Evolutionary conservation across 2,329 filamentous ascomycete species (phyloP), one percentile per base, ranked within the genome.

Genomic region (Pseudovirgaria hyperparasitica): DNA sequence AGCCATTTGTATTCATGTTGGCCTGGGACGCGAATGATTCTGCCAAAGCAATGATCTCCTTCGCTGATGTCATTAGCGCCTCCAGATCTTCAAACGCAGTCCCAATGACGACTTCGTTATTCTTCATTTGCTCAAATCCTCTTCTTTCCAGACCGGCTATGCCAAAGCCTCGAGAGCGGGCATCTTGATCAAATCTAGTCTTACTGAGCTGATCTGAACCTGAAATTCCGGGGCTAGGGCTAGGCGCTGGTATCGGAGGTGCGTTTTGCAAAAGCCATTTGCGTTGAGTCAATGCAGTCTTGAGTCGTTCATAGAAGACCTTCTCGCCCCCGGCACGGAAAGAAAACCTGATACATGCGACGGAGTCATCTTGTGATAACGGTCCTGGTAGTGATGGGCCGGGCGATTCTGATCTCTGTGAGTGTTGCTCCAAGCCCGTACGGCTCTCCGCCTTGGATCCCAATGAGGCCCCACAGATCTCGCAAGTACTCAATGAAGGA

Each of bases 41-140:
- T 1, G 90, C 90, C 22, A 98, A 73, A 5, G 85, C 84, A 26
- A 96, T 78, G 25, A 98, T 84, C 48, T 98, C 84, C 49, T 96
- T 94, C 5, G 90, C 90, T 4, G 87, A 94, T 3, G 86, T 84
- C 87, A 96, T 98, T 19, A 98, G 65, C 4, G 90, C 86, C 49
- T 96, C 87, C 0, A 98, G 69, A 45, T 98, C 90, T 49, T 94
- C 87, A 44, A 98, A 98, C 0, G 90, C 86, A 38, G 72, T 85
- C 15, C 87, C 87, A 37, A 98, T 93, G 26, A 94, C 76, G 7
- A 84, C 58, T 52, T 94, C 85, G 42, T 94, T 96, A 52, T 92
- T 93, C 57, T 82, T 87, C 31, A 84, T 78, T 45, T 85, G 72
- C 41, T 86, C 82, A 5, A 87, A 57, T 1, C 84, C 82, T 35